phyloP scores from a whole-genome alignment of 345 rosid genomes.

The Trapa bicornis region DNA sequence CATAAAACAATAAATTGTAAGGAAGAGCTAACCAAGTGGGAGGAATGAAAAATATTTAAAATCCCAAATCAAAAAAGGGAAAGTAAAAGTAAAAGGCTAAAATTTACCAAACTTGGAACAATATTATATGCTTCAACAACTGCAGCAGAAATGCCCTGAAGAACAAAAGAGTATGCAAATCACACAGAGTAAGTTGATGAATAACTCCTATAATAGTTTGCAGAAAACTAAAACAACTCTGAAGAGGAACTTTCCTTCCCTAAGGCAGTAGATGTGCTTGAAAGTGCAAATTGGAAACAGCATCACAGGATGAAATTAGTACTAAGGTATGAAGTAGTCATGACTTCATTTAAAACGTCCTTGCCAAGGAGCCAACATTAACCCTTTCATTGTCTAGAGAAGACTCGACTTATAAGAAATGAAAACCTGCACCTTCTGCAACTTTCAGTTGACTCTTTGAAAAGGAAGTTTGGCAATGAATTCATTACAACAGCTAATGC shows the following conservation, averaged over 20 bases:
- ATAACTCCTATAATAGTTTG: not conserved
- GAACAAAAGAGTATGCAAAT: conserved; percentile 10
- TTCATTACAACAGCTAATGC: conserved; percentile 70
- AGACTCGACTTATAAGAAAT: not conserved
- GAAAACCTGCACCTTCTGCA: conserved; percentile 62
- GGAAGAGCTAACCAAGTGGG: not conserved
- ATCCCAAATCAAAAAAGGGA: not conserved
- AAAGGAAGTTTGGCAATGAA: conserved; percentile 22
- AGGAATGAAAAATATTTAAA: not conserved
- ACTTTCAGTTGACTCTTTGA: conserved; percentile 26
- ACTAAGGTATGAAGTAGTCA: not conserved
- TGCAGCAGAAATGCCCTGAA: conserved; percentile 53
- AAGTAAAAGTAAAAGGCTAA: not conserved
- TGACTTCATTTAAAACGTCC: not conserved
- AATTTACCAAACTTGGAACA: conserved; percentile 68
- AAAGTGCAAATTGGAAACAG: not conserved
- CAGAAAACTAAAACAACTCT: not conserved
- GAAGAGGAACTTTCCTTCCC: not conserved
- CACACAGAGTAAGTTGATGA: conserved; percentile 5
- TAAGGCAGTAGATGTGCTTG: not conserved
- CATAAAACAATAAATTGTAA: not conserved
- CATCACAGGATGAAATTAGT: not conserved
- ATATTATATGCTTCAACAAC: conserved; percentile 72
- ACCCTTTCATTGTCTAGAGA: not conserved
- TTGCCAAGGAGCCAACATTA: not conserved